phyloP scores from a whole-genome alignment of 768 basidiomycete species.

The Xerocomellus intermedius region DNA sequence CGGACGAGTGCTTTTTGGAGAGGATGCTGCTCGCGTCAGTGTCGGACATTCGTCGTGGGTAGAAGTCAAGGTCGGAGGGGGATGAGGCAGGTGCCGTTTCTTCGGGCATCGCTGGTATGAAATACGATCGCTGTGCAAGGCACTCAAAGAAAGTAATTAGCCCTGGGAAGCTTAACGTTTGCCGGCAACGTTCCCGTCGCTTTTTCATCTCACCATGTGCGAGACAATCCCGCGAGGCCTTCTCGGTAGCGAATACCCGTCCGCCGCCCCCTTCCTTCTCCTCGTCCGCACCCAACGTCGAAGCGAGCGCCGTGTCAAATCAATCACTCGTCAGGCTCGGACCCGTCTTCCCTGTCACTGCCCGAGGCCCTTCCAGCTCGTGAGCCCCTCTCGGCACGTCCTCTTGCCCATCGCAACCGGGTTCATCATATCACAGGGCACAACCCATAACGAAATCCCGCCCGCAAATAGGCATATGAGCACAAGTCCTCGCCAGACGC shows the following conservation, averaged over 20 bases:
- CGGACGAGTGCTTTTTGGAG: slow-evolving; percentile 59
- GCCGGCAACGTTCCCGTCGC: slow-evolving; percentile 30
- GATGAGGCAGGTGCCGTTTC: not conserved
- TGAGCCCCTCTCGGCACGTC: not conserved
- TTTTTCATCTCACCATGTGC: slow-evolving; percentile 30
- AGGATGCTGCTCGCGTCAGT: slow-evolving; percentile 54
- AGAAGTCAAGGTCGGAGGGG: slow-evolving; percentile 50
- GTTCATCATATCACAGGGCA: slow-evolving; percentile 10
- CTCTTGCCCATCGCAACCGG: slow-evolving; percentile 21
- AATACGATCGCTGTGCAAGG: slow-evolving; percentile 37
- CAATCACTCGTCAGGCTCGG: slow-evolving; percentile 9
- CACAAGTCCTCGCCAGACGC: slow-evolving; percentile 3
- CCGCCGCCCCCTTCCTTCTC: slow-evolving; percentile 8
- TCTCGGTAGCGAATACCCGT: slow-evolving; percentile 38
- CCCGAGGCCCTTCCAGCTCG: not conserved
- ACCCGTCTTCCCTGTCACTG: slow-evolving; percentile 8
- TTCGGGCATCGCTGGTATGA: slow-evolving; percentile 18
- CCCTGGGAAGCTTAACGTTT: slow-evolving; percentile 36
- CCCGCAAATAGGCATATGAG: slow-evolving; percentile 28
- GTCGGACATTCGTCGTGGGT: slow-evolving; percentile 74
- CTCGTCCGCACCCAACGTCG: slow-evolving; percentile 15
- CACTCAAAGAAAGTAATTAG: slow-evolving; percentile 31
- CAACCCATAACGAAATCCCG: slow-evolving; percentile 16
- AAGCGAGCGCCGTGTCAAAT: slow-evolving; percentile 19
- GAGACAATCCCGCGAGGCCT: slow-evolving; percentile 31